Base-by-base conservation (phyloP, 2,329 filamentous ascomycete species). In the Aspergillus pseudoglaucus region DNA sequence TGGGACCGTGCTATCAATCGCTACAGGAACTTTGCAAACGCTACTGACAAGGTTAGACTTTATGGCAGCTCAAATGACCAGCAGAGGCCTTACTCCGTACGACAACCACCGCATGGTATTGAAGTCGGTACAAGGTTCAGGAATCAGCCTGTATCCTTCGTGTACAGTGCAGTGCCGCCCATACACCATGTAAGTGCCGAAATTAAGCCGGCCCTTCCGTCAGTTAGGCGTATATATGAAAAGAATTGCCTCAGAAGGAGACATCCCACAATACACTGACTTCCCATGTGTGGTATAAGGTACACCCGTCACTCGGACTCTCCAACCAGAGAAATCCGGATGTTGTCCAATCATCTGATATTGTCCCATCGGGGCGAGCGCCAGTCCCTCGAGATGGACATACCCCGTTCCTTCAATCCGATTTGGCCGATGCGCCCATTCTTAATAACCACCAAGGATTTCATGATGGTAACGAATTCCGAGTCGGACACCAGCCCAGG, bases 1-100 rank as follows among this genome's bases (percentile, higher is more conserved):
- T 75, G 72, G 71, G 69, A 74, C 47, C 69, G 70, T 49, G 71
- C 71, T 18, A 60, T 69, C 51, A 64, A 66, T 52, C 61, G 66
- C 44, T 71, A 70, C 53, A 67, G 65, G 45, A 63, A 65, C 33
- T 56, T 56, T 44, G 54, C 51, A 25, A 55, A 55, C 39, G 48
- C 27, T n/a, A 47, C 52, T 46, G 47, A 53, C 42, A 52, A 55
- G 38, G 49, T 42, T 4, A 54, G 43, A 14, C 37, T 50, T 37
- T 41, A 45, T 38, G 44, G 48, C 42, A 42, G 33, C 3, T 42
- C 45, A 2, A 41, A 52, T 37, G 54, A 53, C 46, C 46, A 54
- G 35, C 54, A 44, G 46, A 55, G 51, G 25, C 50, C 54, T 20
- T 53, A 59, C 27, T 41, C 50, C 37, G 47, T 52, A 45, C 54